A percentile compares a stretch with the other conserved stretches of the same genome.
These are phyloP conservation scores for Bruguiera gymnorhiza DNA, from an alignment of 345 rosid genomes.

Conservation along the genomic window DNA sequence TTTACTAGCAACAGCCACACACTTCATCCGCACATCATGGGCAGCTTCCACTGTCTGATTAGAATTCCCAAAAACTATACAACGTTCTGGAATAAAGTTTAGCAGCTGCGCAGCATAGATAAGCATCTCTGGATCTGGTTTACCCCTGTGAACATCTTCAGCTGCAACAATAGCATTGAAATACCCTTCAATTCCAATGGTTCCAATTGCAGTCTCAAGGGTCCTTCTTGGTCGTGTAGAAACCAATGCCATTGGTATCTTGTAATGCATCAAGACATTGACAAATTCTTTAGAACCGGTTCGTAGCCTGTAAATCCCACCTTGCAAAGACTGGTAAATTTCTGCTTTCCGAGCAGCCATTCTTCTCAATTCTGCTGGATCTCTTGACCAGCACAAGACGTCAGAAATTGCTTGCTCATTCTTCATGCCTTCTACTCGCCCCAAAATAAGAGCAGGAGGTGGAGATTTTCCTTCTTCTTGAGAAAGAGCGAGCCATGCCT, in stretches of 20 bases:
- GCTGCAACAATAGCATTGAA: constrained; percentile 78
- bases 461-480: constrained; percentile 89
- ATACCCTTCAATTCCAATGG: constrained; percentile 56
- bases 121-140: constrained; percentile 96
- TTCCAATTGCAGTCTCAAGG: constrained; percentile 67
- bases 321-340: constrained; percentile 68
- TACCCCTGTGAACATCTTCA: constrained; percentile 88
- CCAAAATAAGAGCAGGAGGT: constrained; percentile 65
- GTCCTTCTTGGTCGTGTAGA: constrained; percentile 77
- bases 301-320: constrained; percentile 68
- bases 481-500: constrained; percentile 80
- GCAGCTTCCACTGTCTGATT: constrained; percentile 94
- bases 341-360: constrained; percentile 83
- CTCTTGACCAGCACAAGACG: constrained; percentile 96
- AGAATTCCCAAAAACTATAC: constrained; percentile 95
- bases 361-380: constrained; percentile 61
- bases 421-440: constrained; percentile 88
- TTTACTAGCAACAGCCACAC: constrained; percentile 93
- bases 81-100: constrained; percentile 81
- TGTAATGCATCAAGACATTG: constrained; percentile 69
- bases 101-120: constrained; percentile 81
- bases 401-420: constrained; percentile 92
- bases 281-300: constrained; percentile 86
- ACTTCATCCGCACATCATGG: constrained; percentile 89
- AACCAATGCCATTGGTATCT: constrained; percentile 94